These are phyloP conservation scores for Rugosomyces carneus DNA, from an alignment of 1,284 basidiomycete species.

Conservation along the genomic window DNA sequence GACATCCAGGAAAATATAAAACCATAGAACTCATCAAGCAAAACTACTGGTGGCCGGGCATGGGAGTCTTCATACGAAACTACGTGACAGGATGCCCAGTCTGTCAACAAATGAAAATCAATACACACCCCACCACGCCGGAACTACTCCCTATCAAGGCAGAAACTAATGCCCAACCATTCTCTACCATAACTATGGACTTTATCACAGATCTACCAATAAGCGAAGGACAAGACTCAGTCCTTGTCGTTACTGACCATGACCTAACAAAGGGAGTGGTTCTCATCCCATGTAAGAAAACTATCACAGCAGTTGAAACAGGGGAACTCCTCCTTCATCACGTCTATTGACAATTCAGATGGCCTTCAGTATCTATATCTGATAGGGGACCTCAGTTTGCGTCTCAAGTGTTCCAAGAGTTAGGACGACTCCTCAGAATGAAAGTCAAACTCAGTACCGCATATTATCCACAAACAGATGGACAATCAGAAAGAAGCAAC, in stretches of 20 bases:
- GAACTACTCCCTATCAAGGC: not conserved
- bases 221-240: slow-evolving; percentile 26
- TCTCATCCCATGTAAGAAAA: slow-evolving; percentile 24
- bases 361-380: slow-evolving; percentile 28
- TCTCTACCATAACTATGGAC: slow-evolving; percentile 14
- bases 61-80: slow-evolving; percentile 15
- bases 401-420: slow-evolving; percentile 23
- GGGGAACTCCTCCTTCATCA: slow-evolving; percentile 22
- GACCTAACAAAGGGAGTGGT: slow-evolving; percentile 25
- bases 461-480: slow-evolving; percentile 29
- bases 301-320: slow-evolving; percentile 20
- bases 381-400: slow-evolving; percentile 33
- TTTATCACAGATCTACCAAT: slow-evolving; percentile 32
- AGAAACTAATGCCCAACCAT: not conserved
- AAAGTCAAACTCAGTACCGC: slow-evolving; percentile 23
- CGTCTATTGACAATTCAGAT: slow-evolving; percentile 27
- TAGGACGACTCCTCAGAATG: slow-evolving; percentile 22
- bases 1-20: slow-evolving; percentile 27
- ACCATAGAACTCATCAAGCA: slow-evolving; percentile 1
- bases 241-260: slow-evolving; percentile 32
- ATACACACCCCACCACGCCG: slow-evolving; percentile 4
- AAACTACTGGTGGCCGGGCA: not conserved
- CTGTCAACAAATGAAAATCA: slow-evolving; percentile 20
- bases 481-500: slow-evolving; percentile 34
- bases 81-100: slow-evolving; percentile 18